Base-by-base conservation (phyloP, 257 asterid genomes). In the Nemophila menziesii region DNA sequence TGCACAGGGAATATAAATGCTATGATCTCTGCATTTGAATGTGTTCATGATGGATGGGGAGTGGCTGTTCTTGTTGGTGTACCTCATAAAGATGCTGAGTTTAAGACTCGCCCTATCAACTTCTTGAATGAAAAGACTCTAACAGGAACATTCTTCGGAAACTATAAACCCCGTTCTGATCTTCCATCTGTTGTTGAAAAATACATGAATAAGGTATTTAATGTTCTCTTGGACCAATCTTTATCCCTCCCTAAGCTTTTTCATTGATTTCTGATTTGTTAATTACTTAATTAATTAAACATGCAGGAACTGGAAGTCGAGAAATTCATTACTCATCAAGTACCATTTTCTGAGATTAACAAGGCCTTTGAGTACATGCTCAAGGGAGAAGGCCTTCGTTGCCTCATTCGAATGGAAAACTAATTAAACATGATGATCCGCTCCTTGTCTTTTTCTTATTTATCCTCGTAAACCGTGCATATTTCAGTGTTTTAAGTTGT, bases 201-300 rank as follows among this genome's bases (percentile, higher is more conserved):
- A 65, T 71, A 74, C 65, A 75, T 78, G 90, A 78, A 64, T 22
- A 71, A 75, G 74, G 86, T 67, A 18, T 16, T n/a, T n/a, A n/a
- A n/a, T n/a, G n/a, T n/a, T n/a, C n/a, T n/a, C n/a, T n/a, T n/a
- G n/a, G n/a, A n/a, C n/a, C n/a, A n/a, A n/a, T n/a, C n/a, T n/a
- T n/a, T n/a, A n/a, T n/a, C n/a, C n/a, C n/a, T n/a, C n/a, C n/a
- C n/a, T n/a, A n/a, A n/a, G n/a, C n/a, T n/a, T n/a, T n/a, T n/a
- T n/a, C n/a, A n/a, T n/a, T n/a, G n/a, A n/a, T n/a, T n/a, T n/a
- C n/a, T n/a, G n/a, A n/a, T n/a, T n/a, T n/a, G n/a, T n/a, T n/a
- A n/a, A n/a, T n/a, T n/a, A n/a, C n/a, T n/a, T n/a, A n/a, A n/a
- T n/a, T n/a, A n/a, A n/a, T n/a, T n/a, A n/a, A n/a, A n/a, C 37